phyloP scores from a whole-genome alignment of 148 eudicot genomes.

The Rhododendron henanense region DNA sequence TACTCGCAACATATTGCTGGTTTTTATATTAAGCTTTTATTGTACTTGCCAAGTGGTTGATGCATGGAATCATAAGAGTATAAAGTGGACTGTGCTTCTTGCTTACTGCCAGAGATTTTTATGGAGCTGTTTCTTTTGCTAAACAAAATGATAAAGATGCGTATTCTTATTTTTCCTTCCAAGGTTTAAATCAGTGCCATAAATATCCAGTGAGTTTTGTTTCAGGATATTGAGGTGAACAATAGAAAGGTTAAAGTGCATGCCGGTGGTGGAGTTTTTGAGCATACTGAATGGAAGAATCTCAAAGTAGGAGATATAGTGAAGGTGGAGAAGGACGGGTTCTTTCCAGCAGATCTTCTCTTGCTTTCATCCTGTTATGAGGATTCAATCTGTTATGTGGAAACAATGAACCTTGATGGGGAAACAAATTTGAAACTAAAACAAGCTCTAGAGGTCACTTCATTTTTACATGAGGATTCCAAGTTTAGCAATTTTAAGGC shows the following conservation, averaged over 20 bases:
- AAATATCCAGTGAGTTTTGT: constrained; percentile 4
- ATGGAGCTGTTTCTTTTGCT: background rate
- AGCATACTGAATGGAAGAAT: constrained; percentile 58
- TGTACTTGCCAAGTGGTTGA: background rate
- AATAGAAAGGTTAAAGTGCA: constrained; percentile 75
- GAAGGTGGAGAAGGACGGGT: constrained; percentile 80
- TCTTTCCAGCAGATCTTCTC: constrained; percentile 89
- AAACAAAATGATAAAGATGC: background rate
- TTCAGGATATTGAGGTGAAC: constrained; percentile 83
- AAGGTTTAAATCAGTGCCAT: background rate
- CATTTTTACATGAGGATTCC: constrained; percentile 52
- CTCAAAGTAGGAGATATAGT: constrained; percentile 84
- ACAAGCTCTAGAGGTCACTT: constrained; percentile 73
- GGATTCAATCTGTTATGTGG: constrained; percentile 86
- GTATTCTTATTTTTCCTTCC: background rate
- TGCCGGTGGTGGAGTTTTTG: constrained; percentile 53
- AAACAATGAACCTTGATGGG: constrained; percentile 98
- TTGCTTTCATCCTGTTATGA: constrained; percentile 88
- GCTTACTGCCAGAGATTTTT: background rate
- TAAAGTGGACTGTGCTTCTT: background rate
- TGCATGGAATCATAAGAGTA: background rate
- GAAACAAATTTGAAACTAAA: constrained; percentile 93
- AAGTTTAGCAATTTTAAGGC: constrained; percentile 58
- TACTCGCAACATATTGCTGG: background rate
- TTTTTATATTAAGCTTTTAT: background rate